A percentile compares a stretch with the other conserved stretches of the same genome.
Evolutionary conservation across 495 filamentous ascomycete genomes (phyloP).

Genomic region (Bacidia rubella): DNA sequence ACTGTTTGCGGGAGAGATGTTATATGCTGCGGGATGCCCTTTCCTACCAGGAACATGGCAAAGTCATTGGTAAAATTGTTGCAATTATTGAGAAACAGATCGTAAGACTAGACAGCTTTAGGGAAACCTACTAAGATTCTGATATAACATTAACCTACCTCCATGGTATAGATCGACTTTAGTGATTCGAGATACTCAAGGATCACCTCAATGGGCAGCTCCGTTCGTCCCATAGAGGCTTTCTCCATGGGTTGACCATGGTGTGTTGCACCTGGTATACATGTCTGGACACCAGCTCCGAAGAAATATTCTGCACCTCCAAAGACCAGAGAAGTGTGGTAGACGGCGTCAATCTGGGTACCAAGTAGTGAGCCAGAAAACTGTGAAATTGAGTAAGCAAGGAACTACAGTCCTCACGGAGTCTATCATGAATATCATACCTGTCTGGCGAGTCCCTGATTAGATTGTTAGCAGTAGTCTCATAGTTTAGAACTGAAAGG

Average conservation of each 20-base stretch:
- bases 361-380: constrained; percentile 29
- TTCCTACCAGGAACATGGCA: constrained; percentile 78
- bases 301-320: constrained; percentile 65
- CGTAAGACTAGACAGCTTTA: constrained; percentile 52
- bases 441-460: constrained; percentile 30
- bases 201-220: constrained; percentile 71
- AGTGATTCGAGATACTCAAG: constrained; percentile 81
- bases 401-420: neutral
- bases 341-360: constrained; percentile 74
- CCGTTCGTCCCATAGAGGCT: constrained; percentile 56
- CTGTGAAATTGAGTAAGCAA: constrained; percentile 4
- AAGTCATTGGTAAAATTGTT: constrained; percentile 98
- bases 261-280: constrained; percentile 63
- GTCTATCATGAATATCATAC: constrained; percentile 13
- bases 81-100: constrained; percentile 85
- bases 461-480: constrained; percentile 12
- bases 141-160: too few relatives aligned
- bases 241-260: constrained; percentile 74
- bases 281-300: constrained; percentile 66
- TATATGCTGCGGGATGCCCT: constrained; percentile 78
- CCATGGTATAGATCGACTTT: constrained; percentile 65
- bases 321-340: constrained; percentile 81
- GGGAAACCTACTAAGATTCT: neutral
- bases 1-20: constrained; percentile 77
- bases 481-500: too few relatives aligned